Conservation (phyloP, 2,329 filamentous ascomycete genomes). For the Paraphoma sp. region DNA sequence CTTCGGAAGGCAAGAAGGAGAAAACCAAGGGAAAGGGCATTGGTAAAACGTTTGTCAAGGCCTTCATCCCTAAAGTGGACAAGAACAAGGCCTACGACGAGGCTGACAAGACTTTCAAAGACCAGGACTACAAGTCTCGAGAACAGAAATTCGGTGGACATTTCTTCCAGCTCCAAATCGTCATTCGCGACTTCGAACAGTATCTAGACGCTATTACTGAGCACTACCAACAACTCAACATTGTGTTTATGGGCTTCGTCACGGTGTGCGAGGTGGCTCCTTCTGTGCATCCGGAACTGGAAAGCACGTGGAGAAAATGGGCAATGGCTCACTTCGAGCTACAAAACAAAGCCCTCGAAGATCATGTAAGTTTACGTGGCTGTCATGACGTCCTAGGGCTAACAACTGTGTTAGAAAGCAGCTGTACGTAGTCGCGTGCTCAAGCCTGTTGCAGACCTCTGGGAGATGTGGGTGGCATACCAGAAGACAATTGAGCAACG, state of each 20-base stretch:
- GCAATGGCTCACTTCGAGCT: conserved; percentile 87
- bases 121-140: conserved; percentile 79
- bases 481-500: conserved; percentile 93
- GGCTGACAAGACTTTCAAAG: conserved; percentile 70
- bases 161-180: conserved; percentile 89
- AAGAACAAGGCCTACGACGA: conserved; percentile 78
- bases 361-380: conserved; percentile 69
- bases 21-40: conserved; percentile 38
- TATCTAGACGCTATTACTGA: conserved; percentile 82
- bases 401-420: conserved; percentile 52
- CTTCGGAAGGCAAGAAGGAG: conserved; percentile 45
- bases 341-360: conserved; percentile 79
- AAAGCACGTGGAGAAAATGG: conserved; percentile 94
- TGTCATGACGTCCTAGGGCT: conserved; percentile 9
- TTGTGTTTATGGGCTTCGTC: conserved; percentile 82
- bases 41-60: conserved; percentile 82
- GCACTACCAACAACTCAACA: conserved; percentile 82
- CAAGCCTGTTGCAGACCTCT: conserved; percentile 79
- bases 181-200: conserved; percentile 90
- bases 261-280: conserved; percentile 74
- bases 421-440: conserved; percentile 83
- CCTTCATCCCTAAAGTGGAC: conserved; percentile 87
- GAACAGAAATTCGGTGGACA: conserved; percentile 91
- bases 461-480: conserved; percentile 82
- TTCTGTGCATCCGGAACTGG: conserved; percentile 73